These are phyloP conservation scores for Platanus orientalis DNA, from an alignment of 164 flowering plant species.

Conservation along the genomic window DNA sequence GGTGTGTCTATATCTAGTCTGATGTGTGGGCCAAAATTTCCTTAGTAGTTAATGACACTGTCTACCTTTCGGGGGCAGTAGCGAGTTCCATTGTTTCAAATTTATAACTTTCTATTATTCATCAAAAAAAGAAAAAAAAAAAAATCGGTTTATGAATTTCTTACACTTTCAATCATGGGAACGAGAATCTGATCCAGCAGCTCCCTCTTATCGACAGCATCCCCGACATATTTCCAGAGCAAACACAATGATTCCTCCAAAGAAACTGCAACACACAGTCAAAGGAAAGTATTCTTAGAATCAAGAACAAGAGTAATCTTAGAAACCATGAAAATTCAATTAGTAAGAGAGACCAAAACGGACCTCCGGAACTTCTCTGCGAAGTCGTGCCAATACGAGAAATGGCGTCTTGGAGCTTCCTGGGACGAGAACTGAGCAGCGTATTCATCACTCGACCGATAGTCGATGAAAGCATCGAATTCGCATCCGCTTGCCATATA, in stretches of 20 bases:
- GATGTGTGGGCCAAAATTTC: too few species aligned
- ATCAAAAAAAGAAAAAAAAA: too few species aligned
- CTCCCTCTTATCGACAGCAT: constrained; percentile 40
- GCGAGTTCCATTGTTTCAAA: too few species aligned
- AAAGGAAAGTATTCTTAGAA: neutral
- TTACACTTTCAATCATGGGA: constrained; percentile 61
- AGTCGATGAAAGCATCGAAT: constrained; percentile 38
- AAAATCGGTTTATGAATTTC: neutral
- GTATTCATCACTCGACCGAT: constrained; percentile 51
- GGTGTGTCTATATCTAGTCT: too few species aligned
- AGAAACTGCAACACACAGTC: constrained; percentile 29
- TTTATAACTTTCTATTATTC: too few species aligned
- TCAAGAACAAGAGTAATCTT: neutral
- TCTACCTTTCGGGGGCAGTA: too few species aligned
- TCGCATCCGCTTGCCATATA: constrained; percentile 23
- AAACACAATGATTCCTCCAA: constrained; percentile 62
- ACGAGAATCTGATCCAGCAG: constrained; percentile 50
- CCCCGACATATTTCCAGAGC: constrained; percentile 44
- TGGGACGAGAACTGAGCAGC: constrained; percentile 51
- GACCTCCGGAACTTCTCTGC: constrained; percentile 28
- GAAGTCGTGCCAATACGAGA: constrained; percentile 37
- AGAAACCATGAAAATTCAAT: neutral
- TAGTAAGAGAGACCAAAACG: neutral
- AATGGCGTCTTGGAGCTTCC: constrained; percentile 50
- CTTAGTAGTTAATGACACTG: too few species aligned